These are phyloP conservation scores for Spathaspora passalidarum DNA, from an alignment of 805 yeast species.

Conservation along the genomic window DNA sequence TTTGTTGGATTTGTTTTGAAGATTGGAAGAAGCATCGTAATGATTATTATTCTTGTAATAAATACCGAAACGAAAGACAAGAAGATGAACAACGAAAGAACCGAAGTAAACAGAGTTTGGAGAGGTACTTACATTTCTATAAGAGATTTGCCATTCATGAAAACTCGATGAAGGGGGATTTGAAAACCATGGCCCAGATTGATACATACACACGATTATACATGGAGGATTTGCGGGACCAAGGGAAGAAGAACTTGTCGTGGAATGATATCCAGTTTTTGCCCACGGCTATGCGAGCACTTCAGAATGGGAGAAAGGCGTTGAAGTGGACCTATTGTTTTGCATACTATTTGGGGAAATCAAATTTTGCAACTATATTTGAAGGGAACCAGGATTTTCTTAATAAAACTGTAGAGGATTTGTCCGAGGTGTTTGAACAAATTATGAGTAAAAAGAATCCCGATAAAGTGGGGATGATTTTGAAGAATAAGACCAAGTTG, in stretches of 20 bases:
- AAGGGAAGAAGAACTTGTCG: conserved; percentile 38
- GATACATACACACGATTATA: conserved; percentile 60
- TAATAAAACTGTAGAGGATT: conserved; percentile 63
- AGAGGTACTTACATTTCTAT: conserved; percentile 72
- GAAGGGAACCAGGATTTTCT: conserved; percentile 69
- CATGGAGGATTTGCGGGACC: conserved; percentile 45
- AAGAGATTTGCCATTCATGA: conserved; percentile 75
- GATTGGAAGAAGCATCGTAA: conserved; percentile 72
- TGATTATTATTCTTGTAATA: conserved; percentile 67
- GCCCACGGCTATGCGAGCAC: conserved; percentile 62
- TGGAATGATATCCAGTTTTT: conserved; percentile 90
- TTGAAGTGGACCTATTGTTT: conserved; percentile 91
- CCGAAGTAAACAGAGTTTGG: conserved; percentile 47
- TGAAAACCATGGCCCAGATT: conserved; percentile 57
- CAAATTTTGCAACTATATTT: conserved; percentile 57
- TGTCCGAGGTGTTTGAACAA: conserved; percentile 57
- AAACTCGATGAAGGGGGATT: conserved; percentile 70
- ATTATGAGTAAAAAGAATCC: conserved; percentile 27
- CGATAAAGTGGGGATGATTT: conserved; percentile 26
- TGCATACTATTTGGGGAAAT: conserved; percentile 59
- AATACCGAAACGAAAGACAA: conserved; percentile 32
- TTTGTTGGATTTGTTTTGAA: conserved; percentile 90
- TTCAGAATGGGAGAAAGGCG: conserved; percentile 68
- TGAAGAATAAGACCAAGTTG: conserved; percentile 35
- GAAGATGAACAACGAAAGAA: conserved; percentile 42